A percentile compares a stretch with the other conserved stretches of the same genome.
These are phyloP conservation scores for Botryobasidium botryosum DNA, from an alignment of 768 basidiomycete species.

Conservation along the genomic window DNA sequence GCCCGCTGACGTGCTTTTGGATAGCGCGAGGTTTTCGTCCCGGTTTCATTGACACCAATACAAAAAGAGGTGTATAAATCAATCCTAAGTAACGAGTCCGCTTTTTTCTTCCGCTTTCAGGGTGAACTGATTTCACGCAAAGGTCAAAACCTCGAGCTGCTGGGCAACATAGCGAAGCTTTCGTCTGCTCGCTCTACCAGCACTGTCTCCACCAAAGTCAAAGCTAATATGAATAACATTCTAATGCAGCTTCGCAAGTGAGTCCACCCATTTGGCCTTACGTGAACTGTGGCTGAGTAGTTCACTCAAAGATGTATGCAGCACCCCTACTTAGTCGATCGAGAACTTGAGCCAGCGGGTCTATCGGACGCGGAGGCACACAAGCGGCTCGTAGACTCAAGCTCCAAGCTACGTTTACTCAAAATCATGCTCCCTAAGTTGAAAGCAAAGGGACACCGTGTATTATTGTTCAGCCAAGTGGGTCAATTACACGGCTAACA, in stretches of 20 bases:
- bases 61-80: conserved; percentile 82
- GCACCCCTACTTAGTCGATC: conserved; percentile 76
- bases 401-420: conserved; percentile 70
- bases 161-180: conserved; percentile 34
- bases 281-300: background rate
- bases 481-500: conserved; percentile 9
- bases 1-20: background rate
- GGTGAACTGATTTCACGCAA: conserved; percentile 5
- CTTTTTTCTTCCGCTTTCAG: conserved; percentile 10
- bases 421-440: conserved; percentile 67
- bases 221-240: conserved; percentile 57
- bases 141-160: conserved; percentile 56
- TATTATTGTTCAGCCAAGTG: conserved; percentile 86
- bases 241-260: conserved; percentile 82
- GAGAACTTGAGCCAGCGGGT: conserved; percentile 59
- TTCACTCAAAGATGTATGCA: conserved; percentile 49
- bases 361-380: conserved; percentile 45
- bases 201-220: conserved; percentile 15
- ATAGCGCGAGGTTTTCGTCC: conserved; percentile 35
- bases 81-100: conserved; percentile 65
- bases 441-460: conserved; percentile 69
- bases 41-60: conserved; percentile 69
- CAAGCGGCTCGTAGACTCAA: conserved; percentile 63
- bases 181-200: background rate
- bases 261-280: conserved; percentile 16